phyloP scores from a whole-genome alignment of 139 green algal species.

The Coelastrella sp. region DNA sequence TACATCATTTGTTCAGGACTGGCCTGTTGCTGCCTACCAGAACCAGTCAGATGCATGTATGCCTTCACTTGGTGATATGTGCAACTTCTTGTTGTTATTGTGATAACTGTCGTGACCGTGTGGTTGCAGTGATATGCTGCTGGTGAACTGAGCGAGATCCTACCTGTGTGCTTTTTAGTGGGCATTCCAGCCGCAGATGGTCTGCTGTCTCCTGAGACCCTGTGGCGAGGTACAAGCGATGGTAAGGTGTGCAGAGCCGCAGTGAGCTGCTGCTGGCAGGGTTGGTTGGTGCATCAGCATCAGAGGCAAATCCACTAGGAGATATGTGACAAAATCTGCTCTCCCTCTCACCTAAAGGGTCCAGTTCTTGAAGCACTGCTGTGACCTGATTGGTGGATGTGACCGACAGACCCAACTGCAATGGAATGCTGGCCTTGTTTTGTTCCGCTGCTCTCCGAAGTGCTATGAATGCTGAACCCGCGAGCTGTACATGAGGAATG shows the following conservation, averaged over 20 bases:
- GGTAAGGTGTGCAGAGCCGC: neutral
- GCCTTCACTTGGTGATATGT: neutral
- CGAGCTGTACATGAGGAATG: slow-evolving; percentile 14
- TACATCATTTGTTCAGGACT: too few relatives aligned
- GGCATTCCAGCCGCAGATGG: neutral
- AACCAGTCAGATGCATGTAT: neutral
- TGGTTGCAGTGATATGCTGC: slow-evolving; percentile 5
- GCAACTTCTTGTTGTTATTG: neutral
- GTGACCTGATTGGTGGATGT: slow-evolving; percentile 22
- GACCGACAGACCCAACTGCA: slow-evolving; percentile 2
- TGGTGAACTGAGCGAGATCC: too few relatives aligned
- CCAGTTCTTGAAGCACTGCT: slow-evolving; percentile 27
- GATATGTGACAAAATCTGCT: too few relatives aligned
- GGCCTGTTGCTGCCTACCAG: too few relatives aligned
- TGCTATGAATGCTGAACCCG: slow-evolving; percentile 4
- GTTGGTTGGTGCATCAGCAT: neutral
- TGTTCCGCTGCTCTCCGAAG: slow-evolving; percentile 8
- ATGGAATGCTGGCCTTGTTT: neutral
- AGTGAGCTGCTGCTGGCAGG: neutral
- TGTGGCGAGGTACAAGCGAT: neutral
- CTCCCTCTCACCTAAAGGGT: slow-evolving; percentile 31
- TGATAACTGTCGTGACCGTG: neutral
- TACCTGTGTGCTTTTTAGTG: too few relatives aligned
- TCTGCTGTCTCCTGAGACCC: neutral
- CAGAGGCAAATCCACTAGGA: neutral